Base-by-base conservation (phyloP, 192 early-diverging fungal species). In the Rhizoclosmatium sp. region DNA sequence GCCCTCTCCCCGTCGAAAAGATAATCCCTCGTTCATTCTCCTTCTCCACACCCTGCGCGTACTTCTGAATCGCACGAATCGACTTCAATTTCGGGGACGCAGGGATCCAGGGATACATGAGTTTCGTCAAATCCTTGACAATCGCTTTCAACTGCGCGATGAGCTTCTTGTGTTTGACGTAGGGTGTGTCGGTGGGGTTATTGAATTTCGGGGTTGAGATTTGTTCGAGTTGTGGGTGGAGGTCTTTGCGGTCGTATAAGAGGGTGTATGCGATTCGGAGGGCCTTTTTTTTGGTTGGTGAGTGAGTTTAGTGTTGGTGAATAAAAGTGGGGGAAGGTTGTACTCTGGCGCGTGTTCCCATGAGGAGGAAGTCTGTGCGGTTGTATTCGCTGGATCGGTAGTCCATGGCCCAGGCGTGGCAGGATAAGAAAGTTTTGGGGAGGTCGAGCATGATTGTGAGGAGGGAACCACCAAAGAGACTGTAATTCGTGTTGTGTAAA, bases 101-200 rank as follows among this genome's bases (percentile, higher is more conserved):
- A 9, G 44, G 9, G n/a, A 78, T 16, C 77, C 77, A 78, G 2
- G 66, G 67, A 48, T 71, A 78, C 65, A 78, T 67, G n/a, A 69
- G 77, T 7, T 51, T 31, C 16, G 66, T 60, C n/a, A 78, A 45
- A 9, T 75, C 21, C 9, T 59, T 23, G 45, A 75, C 44, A 45
- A 75, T 62, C 7, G 2, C 7, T 48, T 75, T 45, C 31, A 75
- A 44, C 44, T 75, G 72, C 14, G 39, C 44, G 2, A 10, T 10
- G 59, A 75, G 58, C n/a, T 41, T 58, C 5, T 19, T 12, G 40
- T 23, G 58, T 42, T 75, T 7, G 12, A 45, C 9, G 1, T 59
- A 10, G 10, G 7, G 12, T 56, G 59, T n/a, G 60, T 75, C 70
- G 39, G 70, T n/a, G 14, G 47, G 39, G 19, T 51, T 72, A 19